Evolutionary conservation across 768 basidiomycete species (phyloP), one percentile per base, ranked within the genome.

Genomic region (Hemileccinum impolitum): DNA sequence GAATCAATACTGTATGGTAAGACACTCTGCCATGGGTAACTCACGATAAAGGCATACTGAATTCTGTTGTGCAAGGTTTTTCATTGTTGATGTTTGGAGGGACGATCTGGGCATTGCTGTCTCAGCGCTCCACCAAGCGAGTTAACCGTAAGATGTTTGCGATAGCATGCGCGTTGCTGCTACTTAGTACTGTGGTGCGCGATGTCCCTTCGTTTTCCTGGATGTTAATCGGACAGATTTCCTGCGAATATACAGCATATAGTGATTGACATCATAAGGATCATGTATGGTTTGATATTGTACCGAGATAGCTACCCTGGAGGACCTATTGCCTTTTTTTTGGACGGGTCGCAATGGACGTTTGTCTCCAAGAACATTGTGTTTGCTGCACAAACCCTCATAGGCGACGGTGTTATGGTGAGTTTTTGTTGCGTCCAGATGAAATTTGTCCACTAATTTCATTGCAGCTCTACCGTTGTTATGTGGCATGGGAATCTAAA

Each of bases 31-130:
- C 3, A 30, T 4, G 28, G 28, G 11, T 30, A 3, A 8, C 9
- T 30, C 7, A 12, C 9, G 4, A 30, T 2, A 12, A 4, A 30
- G 9, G 4, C 15, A 19, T 3, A 30, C 34, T 28, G 18, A 9
- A 3, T 6, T 1, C 8, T 3, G 3, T 28, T 15, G 3, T 1
- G 3, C 10, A 50, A 69, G 67, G 66, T 3, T 68, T 68, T 50
- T 69, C 65, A 2, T 6, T 66, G 8, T 39, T 67, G 14, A 65
- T 69, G 67, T 69, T 65, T 45, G 56, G 60, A 9, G 55, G 53
- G 9, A 67, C 66, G 0, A 43, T 68, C 3, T 65, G 58, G 56
- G 48, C 56, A 3, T 44, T 67, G 7, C 21, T 57, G 7, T 41
- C 19, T 38, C 37, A 15, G 37, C 19, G 19, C 8, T 34, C 28